Evolutionary conservation across 257 asterid species (phyloP), one percentile per base, ranked within the genome.

Genomic region (Rehmannia glutinosa): DNA sequence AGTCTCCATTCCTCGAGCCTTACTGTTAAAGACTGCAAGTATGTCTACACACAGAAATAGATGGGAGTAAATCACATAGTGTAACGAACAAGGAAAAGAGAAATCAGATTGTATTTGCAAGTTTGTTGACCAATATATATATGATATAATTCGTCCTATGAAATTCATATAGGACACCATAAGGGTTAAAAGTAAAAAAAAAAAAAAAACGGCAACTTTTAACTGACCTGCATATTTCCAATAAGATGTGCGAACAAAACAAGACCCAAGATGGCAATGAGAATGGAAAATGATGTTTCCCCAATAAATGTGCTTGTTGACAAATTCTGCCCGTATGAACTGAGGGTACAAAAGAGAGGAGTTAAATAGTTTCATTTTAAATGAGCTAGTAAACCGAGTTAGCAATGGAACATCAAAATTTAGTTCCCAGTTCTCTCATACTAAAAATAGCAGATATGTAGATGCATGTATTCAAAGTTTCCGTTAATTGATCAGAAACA

Each of bases 1-100:
- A 92, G 89, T 69, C 98, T 84, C 98, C 98, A 89, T 70, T 92
- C 96, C 82, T 89, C 98, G 0, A 85, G 87, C 78, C 98, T 81
- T 36, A 92, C 45, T 13, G 98, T 89, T 64, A 92, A 62, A 36
- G 98, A 92, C 58, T 92, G 96, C 81, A 92, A 71, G 86, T 92
- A 92, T 30, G 98, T 92, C 98, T 92, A 69, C 80, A 72, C 27
- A 57, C 25, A 41, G 36, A 69, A 70, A 75, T 45, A 52, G 28
- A 64, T 39, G 24, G 66, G 59, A 47, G 65, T 62, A 50, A 73
- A 62, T 64, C 46, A 56, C 17, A 58, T 8, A 43, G 23, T n/a
- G n/a, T n/a, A n/a, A n/a, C n/a, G n/a, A n/a, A n/a, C n/a, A n/a
- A n/a, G n/a, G n/a, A n/a, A n/a, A n/a, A n/a, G n/a, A n/a, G n/a